Evolutionary conservation across 805 yeast species (phyloP), one percentile per base, ranked within the genome.

Genomic region (Metahyphopichia silvanorum): DNA sequence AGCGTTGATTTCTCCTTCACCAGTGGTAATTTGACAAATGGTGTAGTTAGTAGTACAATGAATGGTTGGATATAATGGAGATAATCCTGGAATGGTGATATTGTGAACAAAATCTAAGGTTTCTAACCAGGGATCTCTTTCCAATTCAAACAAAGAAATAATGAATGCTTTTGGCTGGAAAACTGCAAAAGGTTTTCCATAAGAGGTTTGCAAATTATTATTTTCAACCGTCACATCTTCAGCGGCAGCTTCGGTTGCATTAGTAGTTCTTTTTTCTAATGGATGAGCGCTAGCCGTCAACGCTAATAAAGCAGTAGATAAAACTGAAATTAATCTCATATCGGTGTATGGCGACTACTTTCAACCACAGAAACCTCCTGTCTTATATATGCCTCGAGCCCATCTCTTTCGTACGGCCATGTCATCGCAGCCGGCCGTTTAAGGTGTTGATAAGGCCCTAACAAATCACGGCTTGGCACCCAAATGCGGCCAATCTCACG

Each of bases 1-100:
- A 23, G 85, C 85, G 46, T 79, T 79, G 43, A 77, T 70, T 51
- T 79, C 84, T 42, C 79, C 80, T 57, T 78, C 85, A 33, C 86
- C 86, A n/a, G 81, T 74, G 27, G 82, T 76, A 34, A 78, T 49
- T 48, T 76, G 78, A 63, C 84, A 79, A 18, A 79, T 52, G 18
- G 71, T 51, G 57, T 66, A 71, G 58, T 76, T 64, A 21, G 60
- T 46, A 36, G 69, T 70, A 57, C 85, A 79, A 60, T 71, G 76
- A 31, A 79, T 62, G 14, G 63, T 47, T 21, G 83, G 82, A 62
- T 68, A 78, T 21, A 69, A 41, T 18, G 82, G 82, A 12, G 83
- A 76, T 34, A 79, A 60, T 29, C 86, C 85, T n/a, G 86, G 85
- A 28, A 79, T 50, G 17, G 82, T 65, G 44, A 79, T 63, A 55